Base-by-base conservation (phyloP, 2,329 filamentous ascomycete genomes). In the Graphilbum ipis-grandicollis region DNA sequence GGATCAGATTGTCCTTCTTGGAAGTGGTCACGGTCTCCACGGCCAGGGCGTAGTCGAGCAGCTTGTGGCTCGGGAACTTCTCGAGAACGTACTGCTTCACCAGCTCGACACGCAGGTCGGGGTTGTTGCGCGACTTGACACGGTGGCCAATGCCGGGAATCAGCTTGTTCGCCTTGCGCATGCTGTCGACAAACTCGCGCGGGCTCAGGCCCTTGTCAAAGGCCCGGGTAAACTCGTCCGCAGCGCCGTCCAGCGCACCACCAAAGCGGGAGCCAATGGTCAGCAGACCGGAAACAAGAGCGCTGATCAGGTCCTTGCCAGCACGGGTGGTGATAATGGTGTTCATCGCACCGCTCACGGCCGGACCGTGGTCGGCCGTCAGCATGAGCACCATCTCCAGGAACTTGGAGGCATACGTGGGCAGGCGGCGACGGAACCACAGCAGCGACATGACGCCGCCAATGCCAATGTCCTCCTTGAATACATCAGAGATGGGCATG, bases 351-450 rank as follows among this genome's bases (percentile, higher is more conserved):
- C 90, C 90, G 51, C 90, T 98, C 51, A 98, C 90, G 51, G 90
- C 90, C 38, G 90, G 90, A 63, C 90, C 90, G 76, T 98, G 90
- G 57, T 98, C 90, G 52, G 90, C 90, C 56, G 90, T 98, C 56
- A 98, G 76, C 90, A 98, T 98, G 60, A 98, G 88, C 48, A 98
- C 90, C 90, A 98, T 98, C 72, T 98, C 90, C 50, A 98, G 67
- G 73, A 98, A 98, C 67, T 93, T 93, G 72, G 84, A 92, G 54
- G 90, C 90, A 59, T 94, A 96, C 55, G 79, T 68, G 45, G 90
- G 90, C 44, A 98, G 80, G 56, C 90, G 82, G 62, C 90, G 86
- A 55, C 90, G 88, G 85, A 98, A 98, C 90, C 90, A 98, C 51
- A 98, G 71, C 40, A 98, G 76, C 43, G 90, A 94, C 90, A 98